A percentile compares a stretch with the other conserved stretches of the same genome.
phyloP scores from a whole-genome alignment of 2,329 filamentous ascomycete genomes.

The Fusarium sp. region DNA sequence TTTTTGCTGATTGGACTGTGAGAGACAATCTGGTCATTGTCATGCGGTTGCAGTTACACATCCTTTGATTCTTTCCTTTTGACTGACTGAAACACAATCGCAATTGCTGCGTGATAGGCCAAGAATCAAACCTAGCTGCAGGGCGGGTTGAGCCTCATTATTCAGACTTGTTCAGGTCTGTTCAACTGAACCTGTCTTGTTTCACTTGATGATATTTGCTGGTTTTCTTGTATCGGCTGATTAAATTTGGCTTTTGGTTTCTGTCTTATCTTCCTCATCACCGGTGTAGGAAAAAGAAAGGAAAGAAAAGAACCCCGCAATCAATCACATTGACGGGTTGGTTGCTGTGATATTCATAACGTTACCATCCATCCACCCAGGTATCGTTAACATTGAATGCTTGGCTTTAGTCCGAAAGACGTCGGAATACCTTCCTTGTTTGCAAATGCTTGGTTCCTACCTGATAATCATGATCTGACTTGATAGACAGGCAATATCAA shows the following conservation, averaged over 20 bases:
- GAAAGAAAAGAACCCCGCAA: slow-evolving; percentile 26
- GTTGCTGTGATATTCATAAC: not conserved
- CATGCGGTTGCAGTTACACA: not conserved
- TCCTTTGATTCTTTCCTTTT: not conserved
- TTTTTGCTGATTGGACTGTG: not conserved
- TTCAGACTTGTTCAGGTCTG: not conserved
- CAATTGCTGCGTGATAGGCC: not conserved
- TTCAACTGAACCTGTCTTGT: not conserved
- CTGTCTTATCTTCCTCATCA: slow-evolving; percentile 23
- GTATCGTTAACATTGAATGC: not conserved
- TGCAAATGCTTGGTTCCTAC: not conserved
- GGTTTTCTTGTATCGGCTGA: not conserved
- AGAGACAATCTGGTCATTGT: not conserved
- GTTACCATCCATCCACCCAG: no score
- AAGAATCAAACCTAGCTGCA: slow-evolving; percentile 8
- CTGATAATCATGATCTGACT: not conserved
- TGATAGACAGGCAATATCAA: not conserved
- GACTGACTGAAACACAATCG: not conserved
- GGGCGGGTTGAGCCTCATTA: slow-evolving; percentile 12
- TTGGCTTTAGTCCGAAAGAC: slow-evolving; percentile 10
- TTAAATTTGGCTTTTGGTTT: not conserved
- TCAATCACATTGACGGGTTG: slow-evolving; percentile 8
- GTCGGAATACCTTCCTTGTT: not conserved
- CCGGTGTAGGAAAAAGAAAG: slow-evolving; percentile 25
- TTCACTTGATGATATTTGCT: not conserved